Percentiles rank a stretch among this genome's conserved stretches.
These are phyloP conservation scores for Populus tremula DNA, from an alignment of 345 rosid genomes.

Conservation along the genomic window DNA sequence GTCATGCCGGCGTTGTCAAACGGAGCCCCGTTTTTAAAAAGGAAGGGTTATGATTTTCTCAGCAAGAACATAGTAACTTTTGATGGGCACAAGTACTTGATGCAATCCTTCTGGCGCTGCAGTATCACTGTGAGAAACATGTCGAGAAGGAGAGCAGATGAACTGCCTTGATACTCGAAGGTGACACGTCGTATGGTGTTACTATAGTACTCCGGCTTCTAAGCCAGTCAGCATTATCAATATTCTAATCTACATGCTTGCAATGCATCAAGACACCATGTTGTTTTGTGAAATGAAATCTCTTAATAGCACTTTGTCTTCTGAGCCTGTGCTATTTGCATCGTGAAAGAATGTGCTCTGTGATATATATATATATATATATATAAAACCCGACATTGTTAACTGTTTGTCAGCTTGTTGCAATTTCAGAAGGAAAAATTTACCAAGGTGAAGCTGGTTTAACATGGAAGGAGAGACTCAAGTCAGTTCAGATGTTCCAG, in stretches of 20 bases:
- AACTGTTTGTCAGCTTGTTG: background rate
- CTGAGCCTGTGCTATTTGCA: background rate
- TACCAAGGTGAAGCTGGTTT: slow-evolving; percentile 2
- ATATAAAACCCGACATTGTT: background rate
- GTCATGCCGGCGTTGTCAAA: too few relatives aligned
- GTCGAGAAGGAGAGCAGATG: too few relatives aligned
- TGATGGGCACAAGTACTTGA: too few relatives aligned
- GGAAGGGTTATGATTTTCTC: too few relatives aligned
- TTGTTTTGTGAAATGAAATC: background rate
- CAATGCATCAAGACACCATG: background rate
- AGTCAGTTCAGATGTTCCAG: slow-evolving; percentile 53
- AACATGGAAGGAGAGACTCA: slow-evolving; percentile 62
- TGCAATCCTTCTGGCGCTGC: too few relatives aligned
- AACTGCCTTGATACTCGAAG: too few relatives aligned
- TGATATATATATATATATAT: too few relatives aligned
- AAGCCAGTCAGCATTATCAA: background rate
- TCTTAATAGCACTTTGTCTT: background rate
- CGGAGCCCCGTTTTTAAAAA: too few relatives aligned
- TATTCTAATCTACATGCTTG: background rate
- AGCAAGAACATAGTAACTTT: too few relatives aligned
- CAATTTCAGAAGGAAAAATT: slow-evolving; percentile 8
- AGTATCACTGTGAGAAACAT: too few relatives aligned
- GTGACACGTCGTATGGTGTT: too few relatives aligned
- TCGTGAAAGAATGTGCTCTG: background rate
- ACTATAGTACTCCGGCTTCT: background rate